A percentile compares a stretch with the other conserved stretches of the same genome.
phyloP scores from a whole-genome alignment of 1,284 basidiomycete species.

The Wallemia ichthyophaga region DNA sequence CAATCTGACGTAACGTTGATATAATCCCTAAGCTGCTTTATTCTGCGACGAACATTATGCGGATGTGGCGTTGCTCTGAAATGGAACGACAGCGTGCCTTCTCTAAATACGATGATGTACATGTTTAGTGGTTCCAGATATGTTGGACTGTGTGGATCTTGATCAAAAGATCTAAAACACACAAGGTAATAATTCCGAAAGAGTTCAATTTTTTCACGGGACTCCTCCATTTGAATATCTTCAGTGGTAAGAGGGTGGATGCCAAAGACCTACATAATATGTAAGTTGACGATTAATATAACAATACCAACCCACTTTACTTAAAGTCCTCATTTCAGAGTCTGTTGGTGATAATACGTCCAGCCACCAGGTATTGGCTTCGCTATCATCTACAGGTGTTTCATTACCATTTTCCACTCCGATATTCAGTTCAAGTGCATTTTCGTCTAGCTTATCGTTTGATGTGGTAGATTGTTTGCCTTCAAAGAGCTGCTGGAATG shows the following conservation, averaged over 20 bases:
- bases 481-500: slow-evolving; percentile 67
- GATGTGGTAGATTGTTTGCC: slow-evolving; percentile 17
- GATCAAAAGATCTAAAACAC: slow-evolving; percentile 97
- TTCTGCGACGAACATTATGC: slow-evolving; percentile 84
- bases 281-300: too few species aligned
- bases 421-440: slow-evolving; percentile 1
- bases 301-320: slow-evolving; percentile 28
- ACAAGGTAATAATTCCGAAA: slow-evolving; percentile 98
- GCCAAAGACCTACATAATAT: slow-evolving; percentile 39
- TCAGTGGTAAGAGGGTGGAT: slow-evolving; percentile 97
- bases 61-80: slow-evolving; percentile 91
- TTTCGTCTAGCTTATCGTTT: background rate
- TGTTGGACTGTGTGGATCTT: slow-evolving; percentile 89
- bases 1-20: slow-evolving; percentile 97
- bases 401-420: slow-evolving; percentile 1
- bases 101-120: slow-evolving; percentile 97
- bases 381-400: slow-evolving; percentile 16
- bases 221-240: slow-evolving; percentile 98
- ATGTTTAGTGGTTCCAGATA: slow-evolving; percentile 96
- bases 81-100: slow-evolving; percentile 94
- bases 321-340: slow-evolving; percentile 89
- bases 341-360: slow-evolving; percentile 85
- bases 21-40: slow-evolving; percentile 98
- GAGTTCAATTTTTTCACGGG: slow-evolving; percentile 96
- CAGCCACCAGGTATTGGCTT: slow-evolving; percentile 84